phyloP scores from a whole-genome alignment of 2,329 filamentous ascomycete species.

The Pseudogymnoascus sp. region DNA sequence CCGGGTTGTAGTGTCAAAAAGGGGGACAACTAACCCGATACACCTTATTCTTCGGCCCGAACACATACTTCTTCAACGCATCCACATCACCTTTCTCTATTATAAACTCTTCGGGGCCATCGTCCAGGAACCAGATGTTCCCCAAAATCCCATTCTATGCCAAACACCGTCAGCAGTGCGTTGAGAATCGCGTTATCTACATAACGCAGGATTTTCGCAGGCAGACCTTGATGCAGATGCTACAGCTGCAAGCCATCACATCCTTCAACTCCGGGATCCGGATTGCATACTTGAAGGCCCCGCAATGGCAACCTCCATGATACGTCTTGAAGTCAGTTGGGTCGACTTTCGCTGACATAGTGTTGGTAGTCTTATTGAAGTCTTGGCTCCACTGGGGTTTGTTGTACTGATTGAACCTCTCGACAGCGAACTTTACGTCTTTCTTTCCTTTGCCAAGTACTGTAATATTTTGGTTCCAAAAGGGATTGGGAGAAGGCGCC shows the following conservation, averaged over 20 bases:
- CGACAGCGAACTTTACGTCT: not conserved
- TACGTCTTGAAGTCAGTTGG: constrained; percentile 27
- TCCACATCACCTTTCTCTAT: not conserved
- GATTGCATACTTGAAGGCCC: constrained; percentile 44
- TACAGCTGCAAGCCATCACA: constrained; percentile 57
- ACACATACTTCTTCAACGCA: not conserved
- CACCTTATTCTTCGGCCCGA: not conserved
- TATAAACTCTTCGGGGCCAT: not conserved
- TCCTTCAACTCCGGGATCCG: constrained; percentile 51
- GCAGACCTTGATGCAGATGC: constrained; percentile 50
- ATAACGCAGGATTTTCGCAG: constrained; percentile 34
- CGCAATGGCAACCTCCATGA: constrained; percentile 53
- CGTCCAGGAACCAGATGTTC: not conserved
- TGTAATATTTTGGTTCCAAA: not conserved
- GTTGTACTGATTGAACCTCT: not conserved
- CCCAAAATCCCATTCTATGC: not conserved
- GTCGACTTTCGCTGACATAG: not conserved
- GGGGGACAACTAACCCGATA: not conserved
- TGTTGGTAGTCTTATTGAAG: not conserved
- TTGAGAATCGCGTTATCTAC: not conserved
- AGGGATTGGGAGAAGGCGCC: not conserved
- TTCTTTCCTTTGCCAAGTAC: not conserved
- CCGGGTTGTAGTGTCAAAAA: not conserved
- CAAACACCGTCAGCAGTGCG: not conserved
- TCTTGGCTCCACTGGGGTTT: not conserved